Conservation (phyloP, 73 alveolate species). For the Stentor roeselii region DNA sequence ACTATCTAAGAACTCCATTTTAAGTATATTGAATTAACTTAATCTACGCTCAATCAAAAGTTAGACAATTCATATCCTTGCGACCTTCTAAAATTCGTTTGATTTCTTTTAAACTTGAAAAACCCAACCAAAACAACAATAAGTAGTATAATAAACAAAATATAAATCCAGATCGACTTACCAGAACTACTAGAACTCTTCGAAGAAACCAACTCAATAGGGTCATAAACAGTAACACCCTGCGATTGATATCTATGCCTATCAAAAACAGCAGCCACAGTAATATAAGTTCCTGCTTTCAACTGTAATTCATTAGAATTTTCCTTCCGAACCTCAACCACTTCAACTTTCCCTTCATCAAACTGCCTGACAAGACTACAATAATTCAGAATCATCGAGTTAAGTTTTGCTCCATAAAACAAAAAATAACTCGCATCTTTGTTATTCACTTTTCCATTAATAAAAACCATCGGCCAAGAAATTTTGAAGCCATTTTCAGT, state of each 20-base stretch:
- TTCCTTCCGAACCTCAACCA: too few species aligned
- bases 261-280: background rate
- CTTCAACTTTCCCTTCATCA: too few species aligned
- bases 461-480: conserved; percentile 3
- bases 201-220: background rate
- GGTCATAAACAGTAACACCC: background rate
- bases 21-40: too few species aligned
- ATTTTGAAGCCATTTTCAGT: background rate
- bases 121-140: background rate
- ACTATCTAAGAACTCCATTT: background rate
- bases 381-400: too few species aligned
- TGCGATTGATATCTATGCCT: background rate
- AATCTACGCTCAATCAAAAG: background rate
- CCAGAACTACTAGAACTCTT: background rate
- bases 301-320: too few species aligned
- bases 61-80: too few species aligned
- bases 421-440: too few species aligned
- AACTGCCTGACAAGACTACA: too few species aligned
- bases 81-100: background rate
- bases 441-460: background rate
- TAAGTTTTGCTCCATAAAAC: too few species aligned
- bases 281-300: too few species aligned
- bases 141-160: too few species aligned
- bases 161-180: background rate
- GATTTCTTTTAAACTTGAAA: background rate